Conservation (phyloP, 192 early-diverging fungal species). For the Diversispora epigaea region DNA sequence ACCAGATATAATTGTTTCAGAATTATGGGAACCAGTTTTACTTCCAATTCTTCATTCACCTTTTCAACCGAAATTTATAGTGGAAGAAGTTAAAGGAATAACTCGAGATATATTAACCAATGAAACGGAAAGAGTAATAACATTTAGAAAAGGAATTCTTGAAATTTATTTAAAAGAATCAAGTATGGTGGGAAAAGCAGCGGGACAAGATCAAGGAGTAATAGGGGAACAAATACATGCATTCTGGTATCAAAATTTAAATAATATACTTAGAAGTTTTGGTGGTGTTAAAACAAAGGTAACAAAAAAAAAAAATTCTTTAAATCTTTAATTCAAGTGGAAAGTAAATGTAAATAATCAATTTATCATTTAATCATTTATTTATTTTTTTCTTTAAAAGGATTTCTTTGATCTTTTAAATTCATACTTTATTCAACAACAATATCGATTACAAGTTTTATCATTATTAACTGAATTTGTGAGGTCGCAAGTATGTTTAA, state of each 20-base stretch:
- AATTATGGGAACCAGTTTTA: conserved; percentile 44
- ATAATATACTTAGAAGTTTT: conserved; percentile 19
- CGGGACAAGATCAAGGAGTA: conserved; percentile 6
- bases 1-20: conserved; percentile 37
- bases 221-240: conserved; percentile 11
- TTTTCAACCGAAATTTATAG: conserved; percentile 18
- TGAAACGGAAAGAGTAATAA: background rate
- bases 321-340: background rate
- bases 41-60: conserved; percentile 34
- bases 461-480: conserved; percentile 15
- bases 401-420: conserved; percentile 22
- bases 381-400: conserved; percentile 15
- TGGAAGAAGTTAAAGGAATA: conserved; percentile 21
- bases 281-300: conserved; percentile 29
- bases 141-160: conserved; percentile 8
- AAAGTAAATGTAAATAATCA: background rate
- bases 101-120: conserved; percentile 4
- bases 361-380: background rate
- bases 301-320: background rate
- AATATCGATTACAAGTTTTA: conserved; percentile 19
- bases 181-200: conserved; percentile 12
- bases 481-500: background rate
- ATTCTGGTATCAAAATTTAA: conserved; percentile 23
- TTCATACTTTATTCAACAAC: conserved; percentile 17
- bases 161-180: conserved; percentile 19